Evolutionary conservation across 129 eudicot species (phyloP).

Genomic region (Glebionis coronaria): DNA sequence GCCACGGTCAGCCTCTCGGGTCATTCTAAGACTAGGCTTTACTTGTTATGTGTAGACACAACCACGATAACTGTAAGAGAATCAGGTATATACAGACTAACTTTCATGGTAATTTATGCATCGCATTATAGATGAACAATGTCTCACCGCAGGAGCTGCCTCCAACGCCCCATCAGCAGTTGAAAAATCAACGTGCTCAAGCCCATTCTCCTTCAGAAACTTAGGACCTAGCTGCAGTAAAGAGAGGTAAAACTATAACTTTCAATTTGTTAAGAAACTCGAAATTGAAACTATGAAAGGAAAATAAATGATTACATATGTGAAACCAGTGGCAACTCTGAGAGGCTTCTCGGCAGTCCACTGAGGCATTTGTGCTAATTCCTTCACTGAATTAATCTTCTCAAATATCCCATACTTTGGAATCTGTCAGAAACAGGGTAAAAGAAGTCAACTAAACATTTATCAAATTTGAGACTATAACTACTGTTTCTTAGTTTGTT

Average conservation of each 20-base stretch:
- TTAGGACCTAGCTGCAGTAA: conserved; percentile 39
- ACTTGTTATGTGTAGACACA: background rate
- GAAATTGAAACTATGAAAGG: conserved; percentile 1
- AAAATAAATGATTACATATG: conserved; percentile 46
- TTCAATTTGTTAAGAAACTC: conserved; percentile 4
- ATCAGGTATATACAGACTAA: conserved; percentile 1
- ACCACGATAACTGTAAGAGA: background rate
- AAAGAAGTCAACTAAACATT: conserved; percentile 2
- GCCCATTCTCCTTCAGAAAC: conserved; percentile 86
- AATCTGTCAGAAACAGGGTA: conserved; percentile 41
- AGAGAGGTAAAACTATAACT: conserved; percentile 5
- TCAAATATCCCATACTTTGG: conserved; percentile 97
- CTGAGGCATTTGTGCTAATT: conserved; percentile 87
- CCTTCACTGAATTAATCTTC: conserved; percentile 79
- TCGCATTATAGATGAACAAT: conserved; percentile 20
- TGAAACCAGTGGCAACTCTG: conserved; percentile 93
- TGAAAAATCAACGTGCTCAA: conserved; percentile 77
- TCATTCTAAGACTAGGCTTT: too few species aligned
- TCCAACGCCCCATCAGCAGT: conserved; percentile 99
- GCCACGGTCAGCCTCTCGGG: too few species aligned
- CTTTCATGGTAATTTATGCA: conserved; percentile 11
- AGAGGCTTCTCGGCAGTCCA: conserved; percentile 94
- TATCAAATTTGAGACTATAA: background rate
- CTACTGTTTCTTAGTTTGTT: background rate
- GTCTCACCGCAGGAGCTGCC: conserved; percentile 97